These are phyloP conservation scores for Tulasnella sp. DNA, from an alignment of 768 basidiomycete species.

Conservation along the genomic window DNA sequence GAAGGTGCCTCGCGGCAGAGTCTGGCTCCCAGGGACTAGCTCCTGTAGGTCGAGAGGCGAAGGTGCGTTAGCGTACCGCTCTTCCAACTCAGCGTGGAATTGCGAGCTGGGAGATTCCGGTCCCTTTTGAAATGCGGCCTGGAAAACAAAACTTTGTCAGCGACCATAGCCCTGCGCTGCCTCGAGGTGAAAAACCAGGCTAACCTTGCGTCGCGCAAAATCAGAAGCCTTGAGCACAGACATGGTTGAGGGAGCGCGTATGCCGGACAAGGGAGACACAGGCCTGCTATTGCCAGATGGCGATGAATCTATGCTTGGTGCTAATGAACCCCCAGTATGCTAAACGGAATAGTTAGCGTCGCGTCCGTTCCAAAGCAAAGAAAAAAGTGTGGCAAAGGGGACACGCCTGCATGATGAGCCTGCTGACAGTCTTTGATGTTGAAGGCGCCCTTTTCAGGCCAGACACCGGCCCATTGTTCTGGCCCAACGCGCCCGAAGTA, in stretches of 20 bases:
- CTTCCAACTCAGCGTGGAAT: constrained; percentile 14
- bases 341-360: not conserved
- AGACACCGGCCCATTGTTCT: not conserved
- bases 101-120: not conserved
- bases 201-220: constrained; percentile 11
- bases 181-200: not conserved
- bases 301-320: constrained; percentile 8
- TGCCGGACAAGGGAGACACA: constrained; percentile 7
- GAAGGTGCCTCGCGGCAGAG: constrained; percentile 6
- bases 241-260: constrained; percentile 6
- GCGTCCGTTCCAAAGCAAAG: too few species aligned
- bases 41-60: constrained; percentile 10
- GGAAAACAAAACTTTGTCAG: not conserved
- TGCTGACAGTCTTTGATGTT: constrained; percentile 8
- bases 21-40: not conserved
- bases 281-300: constrained; percentile 4
- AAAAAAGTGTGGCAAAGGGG: too few species aligned
- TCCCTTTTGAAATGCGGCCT: constrained; percentile 12
- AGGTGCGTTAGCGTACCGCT: constrained; percentile 9
- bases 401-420: constrained; percentile 8
- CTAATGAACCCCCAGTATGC: constrained; percentile 13
- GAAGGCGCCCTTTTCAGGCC: not conserved
- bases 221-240: constrained; percentile 12
- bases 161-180: not conserved
- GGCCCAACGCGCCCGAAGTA: not conserved